A percentile compares a stretch with the other conserved stretches of the same genome.
Evolutionary conservation across 257 asterid genomes (phyloP).

Genomic region (Primulina tabacum): DNA sequence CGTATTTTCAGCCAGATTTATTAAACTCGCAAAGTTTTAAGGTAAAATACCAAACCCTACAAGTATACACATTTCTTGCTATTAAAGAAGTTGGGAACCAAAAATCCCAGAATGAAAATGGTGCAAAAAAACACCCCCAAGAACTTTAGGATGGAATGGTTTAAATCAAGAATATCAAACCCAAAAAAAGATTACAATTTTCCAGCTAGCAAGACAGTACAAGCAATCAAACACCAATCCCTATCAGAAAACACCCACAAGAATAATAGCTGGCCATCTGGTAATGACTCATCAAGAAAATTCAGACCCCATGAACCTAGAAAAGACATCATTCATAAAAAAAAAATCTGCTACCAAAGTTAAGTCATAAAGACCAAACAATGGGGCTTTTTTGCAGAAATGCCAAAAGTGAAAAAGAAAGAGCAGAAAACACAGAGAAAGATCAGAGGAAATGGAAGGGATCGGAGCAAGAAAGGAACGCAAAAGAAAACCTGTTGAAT

Average conservation of each 20-base stretch:
- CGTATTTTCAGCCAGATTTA: background rate
- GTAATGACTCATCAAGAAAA: background rate
- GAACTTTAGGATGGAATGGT: background rate
- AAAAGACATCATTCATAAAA: background rate
- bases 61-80: too few species aligned
- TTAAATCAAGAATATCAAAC: background rate
- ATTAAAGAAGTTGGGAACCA: background rate
- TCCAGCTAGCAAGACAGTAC: background rate
- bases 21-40: background rate
- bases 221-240: background rate
- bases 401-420: slow-evolving; percentile 28
- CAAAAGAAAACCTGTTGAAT: slow-evolving; percentile 76
- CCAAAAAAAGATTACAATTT: background rate
- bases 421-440: slow-evolving; percentile 14
- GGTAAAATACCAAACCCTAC: background rate
- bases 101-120: background rate
- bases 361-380: slow-evolving; percentile 6
- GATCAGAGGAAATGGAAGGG: background rate
- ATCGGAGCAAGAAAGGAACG: slow-evolving; percentile 8
- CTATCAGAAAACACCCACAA: background rate
- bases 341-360: background rate
- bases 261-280: background rate
- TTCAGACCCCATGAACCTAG: background rate
- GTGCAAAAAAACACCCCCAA: background rate
- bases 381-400: slow-evolving; percentile 24